Base-by-base conservation (phyloP, 1,284 basidiomycete species). In the Ganoderma resinaceum region DNA sequence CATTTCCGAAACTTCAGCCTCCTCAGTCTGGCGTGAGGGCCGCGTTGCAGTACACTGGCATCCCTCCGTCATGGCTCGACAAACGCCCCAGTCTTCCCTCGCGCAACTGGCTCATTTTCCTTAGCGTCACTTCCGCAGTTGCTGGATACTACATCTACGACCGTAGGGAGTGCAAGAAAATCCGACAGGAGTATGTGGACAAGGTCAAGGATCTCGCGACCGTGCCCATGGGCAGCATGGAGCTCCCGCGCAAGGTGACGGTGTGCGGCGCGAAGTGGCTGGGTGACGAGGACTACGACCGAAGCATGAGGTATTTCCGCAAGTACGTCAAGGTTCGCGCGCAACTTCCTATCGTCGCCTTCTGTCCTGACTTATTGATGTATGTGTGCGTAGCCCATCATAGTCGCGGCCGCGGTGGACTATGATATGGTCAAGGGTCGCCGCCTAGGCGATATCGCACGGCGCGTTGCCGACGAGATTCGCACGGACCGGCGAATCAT, bases 341-440 rank as follows among this genome's bases (percentile, higher is more conserved):
- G 35, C 23, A 20, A n/a, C 75, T 37, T 62, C 63, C 67, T 58
- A 62, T 55, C 66, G 66, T 68, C 35, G 12, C 53, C 66, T 69
- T 58, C 49, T 46, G 62, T 55, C 40, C 35, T 58, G 20, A 57
- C 66, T 70, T 63, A 64, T 65, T 9, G 62, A 63, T 66, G 18
- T 37, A 43, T 14, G 64, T 65, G 23, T 65, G 46, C 8, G 11
- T 73, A 98, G 96, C 97, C 97, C 6, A 90, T 98, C 71, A 86
- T 99, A 16, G 94, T 97, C 38, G 96, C 97, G 11, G 96, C 96
- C 5, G 97, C 95, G 0, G 84, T 99, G 49, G 97, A 99, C 85
- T 99, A 94, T 80, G 91, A 94, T 61, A 88, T 96, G 78, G 82
- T 95, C 65, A 87, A 89, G 52, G 94, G 95, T 33, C 95, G 93